Conservation (phyloP, 495 filamentous ascomycete genomes). For the Penicillium maclennaniae region DNA sequence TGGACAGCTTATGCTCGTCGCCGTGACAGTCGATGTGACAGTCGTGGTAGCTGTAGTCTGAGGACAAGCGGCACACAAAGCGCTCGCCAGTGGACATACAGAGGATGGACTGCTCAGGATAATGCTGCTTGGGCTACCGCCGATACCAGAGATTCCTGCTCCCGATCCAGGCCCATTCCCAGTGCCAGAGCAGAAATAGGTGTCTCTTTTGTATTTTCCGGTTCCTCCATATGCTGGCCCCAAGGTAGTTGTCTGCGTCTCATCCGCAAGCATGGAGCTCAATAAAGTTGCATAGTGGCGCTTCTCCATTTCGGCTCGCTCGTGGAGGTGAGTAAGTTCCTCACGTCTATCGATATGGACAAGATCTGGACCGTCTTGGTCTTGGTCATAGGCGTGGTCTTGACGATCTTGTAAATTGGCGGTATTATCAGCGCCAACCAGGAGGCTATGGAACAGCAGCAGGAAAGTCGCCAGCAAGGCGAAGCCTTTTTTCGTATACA, state of each 20-base stretch:
- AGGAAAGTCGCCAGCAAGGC: constrained; percentile 17
- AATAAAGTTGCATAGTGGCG: not conserved
- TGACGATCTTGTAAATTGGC: not conserved
- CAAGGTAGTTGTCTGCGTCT: not conserved
- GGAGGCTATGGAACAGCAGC: constrained; percentile 9
- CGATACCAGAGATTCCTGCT: not conserved
- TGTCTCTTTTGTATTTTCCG: not conserved
- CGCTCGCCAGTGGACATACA: constrained; percentile 7
- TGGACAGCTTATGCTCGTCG: constrained; percentile 2
- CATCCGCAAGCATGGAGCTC: not conserved
- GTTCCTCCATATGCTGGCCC: not conserved
- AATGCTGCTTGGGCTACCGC: not conserved
- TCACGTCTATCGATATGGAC: not conserved
- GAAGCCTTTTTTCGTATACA: constrained; percentile 17
- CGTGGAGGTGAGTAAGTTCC: not conserved
- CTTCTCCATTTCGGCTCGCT: not conserved
- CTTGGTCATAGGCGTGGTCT: not conserved
- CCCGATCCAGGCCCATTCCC: not conserved
- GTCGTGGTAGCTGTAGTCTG: not conserved
- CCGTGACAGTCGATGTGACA: constrained; percentile 14
- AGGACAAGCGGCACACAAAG: constrained; percentile 13
- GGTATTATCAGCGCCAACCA: constrained; percentile 8
- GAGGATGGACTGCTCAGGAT: not conserved
- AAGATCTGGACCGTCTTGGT: not conserved
- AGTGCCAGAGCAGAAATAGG: not conserved